A percentile compares a stretch with the other conserved stretches of the same genome.
These are phyloP conservation scores for Geranomyces variabilis DNA, from an alignment of 192 early-diverging fungal species.

Conservation along the genomic window DNA sequence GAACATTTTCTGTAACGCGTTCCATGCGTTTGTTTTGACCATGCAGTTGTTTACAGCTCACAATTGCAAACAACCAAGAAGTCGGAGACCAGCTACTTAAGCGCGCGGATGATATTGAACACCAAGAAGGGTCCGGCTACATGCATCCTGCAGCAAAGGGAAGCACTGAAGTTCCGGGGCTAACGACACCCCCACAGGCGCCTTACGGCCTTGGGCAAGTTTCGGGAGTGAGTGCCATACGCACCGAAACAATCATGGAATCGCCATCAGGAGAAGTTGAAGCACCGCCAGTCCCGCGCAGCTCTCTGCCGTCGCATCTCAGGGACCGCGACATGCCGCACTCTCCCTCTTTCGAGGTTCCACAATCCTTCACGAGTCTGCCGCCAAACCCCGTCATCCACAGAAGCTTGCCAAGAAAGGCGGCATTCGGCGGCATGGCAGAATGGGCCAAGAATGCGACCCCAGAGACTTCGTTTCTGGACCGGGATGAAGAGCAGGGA, in stretches of 20 bases:
- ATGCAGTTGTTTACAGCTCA: no score
- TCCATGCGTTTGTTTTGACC: no score
- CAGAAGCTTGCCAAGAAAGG: not conserved
- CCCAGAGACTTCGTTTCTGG: conserved; percentile 5
- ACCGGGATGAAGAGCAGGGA: not conserved
- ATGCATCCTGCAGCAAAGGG: not conserved
- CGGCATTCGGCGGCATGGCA: not conserved
- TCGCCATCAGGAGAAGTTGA: not conserved
- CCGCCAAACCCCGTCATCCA: not conserved
- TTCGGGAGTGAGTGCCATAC: not conserved
- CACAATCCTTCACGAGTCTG: not conserved
- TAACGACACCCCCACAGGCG: not conserved
- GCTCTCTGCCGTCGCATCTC: not conserved
- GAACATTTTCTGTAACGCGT: not conserved
- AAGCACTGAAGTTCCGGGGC: not conserved
- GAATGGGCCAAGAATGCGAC: conserved; percentile 3
- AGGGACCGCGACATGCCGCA: not conserved
- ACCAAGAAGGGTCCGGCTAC: not conserved
- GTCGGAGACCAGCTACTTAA: not conserved
- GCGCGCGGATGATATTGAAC: conserved; percentile 13
- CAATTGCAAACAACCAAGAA: not conserved
- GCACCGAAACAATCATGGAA: not conserved
- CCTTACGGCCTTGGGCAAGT: not conserved
- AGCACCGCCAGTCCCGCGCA: not conserved
- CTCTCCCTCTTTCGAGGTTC: not conserved